Base-by-base conservation (phyloP, 352 stramenopile species). In the Paralagenidium karlingii region DNA sequence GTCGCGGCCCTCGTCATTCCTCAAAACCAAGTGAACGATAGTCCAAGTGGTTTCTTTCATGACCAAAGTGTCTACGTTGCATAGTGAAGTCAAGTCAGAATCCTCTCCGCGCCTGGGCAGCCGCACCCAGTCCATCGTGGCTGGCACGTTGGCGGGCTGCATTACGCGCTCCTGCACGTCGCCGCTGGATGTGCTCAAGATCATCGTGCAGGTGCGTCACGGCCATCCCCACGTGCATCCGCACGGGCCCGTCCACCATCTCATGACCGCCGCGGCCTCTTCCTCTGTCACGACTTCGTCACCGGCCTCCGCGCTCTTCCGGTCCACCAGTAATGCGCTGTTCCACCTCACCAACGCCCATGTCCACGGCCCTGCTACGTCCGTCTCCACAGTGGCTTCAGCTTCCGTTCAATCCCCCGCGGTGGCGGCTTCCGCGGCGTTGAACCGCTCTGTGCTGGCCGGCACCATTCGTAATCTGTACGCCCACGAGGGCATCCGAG, bases 91-190 rank as follows among this genome's bases (percentile, higher is more conserved):
- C n/a, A 7, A 36, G 7, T 8, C 3, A 8, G 7, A 16, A 7
- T 20, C 22, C 8, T 36, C 22, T 36, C 38, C 12, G 22, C 36
- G 9, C 13, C 43, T 18, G 21, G 51, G 20, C 24, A 63, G 39
- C 36, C 69, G 75, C 25, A 31, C 71, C 24, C 67, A 84, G 52
- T 85, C 69, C 1, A 51, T 89, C 38, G 54, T 83, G 16, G 75
- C 75, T 3, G 75, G 75, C 19, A 65, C 82, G 34, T 65, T 89
- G 50, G 73, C 75, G 12, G 75, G 75, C 33, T 86, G 71, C 52
- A 69, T 89, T 43, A 86, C 75, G 31, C 71, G 75, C 49, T 83
- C 75, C 3, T 82, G 63, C 60, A 89, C 75, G 39, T 86, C 75
- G 18, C 75, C 75, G 6, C 50, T 89, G 15, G 75, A 89, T 40